Base-by-base conservation (phyloP, 2,329 filamentous ascomycete species). In the Acarospora socialis region DNA sequence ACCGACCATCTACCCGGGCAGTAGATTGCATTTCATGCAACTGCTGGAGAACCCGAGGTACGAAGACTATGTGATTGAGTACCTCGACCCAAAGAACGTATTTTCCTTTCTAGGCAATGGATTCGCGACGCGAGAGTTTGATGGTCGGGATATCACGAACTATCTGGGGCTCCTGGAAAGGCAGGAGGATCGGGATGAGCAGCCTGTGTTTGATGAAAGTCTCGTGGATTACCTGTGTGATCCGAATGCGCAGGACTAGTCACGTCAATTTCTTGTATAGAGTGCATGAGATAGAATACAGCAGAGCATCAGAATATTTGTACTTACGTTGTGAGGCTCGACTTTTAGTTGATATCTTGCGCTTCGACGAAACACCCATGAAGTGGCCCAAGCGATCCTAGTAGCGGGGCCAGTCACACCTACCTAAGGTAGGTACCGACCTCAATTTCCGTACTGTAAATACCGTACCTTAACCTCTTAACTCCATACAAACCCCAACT, bases 61-160 rank as follows among this genome's bases (percentile, higher is more conserved):
- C 40, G 57, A 61, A 41, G 58, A 61, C 42, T 61, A 43, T 39
- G 53, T 59, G 21, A 56, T 60, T 21, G 49, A 52, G 36, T 53
- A 56, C 35, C n/a, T n/a, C n/a, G 52, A 51, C 46, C 49, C 53
- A 36, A 44, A 46, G 13, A 60, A 60, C 39, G 33, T 46, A 27
- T 61, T 57, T 43, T 49, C 52, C 1, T 61, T 56, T 30, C 35
- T 61, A 44, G 58, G 58, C 2, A 60, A 59, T 44, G 57, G 60
- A 1, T 64, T 63, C 34, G 51, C 57, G 38, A 45, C 47, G n/a
- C 45, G 59, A 30, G 59, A 63, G 46, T 52, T 52, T 44, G 59
- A 63, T 46, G 60, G 59, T n/a, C 50, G 58, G 33, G 60, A 63
- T 45, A 53, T 62, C 14, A 62, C 58, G 22, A 50, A 58, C 41